These are phyloP conservation scores for Berkeleyomyces rouxiae DNA, from an alignment of 2,329 filamentous ascomycete genomes.

Conservation along the genomic window DNA sequence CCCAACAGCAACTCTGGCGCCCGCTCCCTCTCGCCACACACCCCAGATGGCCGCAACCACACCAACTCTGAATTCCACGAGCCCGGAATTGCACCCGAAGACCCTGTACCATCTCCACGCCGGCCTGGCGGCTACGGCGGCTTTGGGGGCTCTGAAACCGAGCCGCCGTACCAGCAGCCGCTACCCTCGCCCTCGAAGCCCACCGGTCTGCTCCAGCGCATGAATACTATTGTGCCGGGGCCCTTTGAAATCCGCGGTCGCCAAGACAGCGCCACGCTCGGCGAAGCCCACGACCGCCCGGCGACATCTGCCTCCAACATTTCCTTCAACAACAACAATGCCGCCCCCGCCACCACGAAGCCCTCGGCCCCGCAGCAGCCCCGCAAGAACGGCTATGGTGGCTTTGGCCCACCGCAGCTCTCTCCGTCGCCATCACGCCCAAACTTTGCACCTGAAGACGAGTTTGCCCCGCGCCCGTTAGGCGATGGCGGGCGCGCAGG, in stretches of 20 bases:
- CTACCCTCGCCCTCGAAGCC: constrained; percentile 29
- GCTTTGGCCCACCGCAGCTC: constrained; percentile 34
- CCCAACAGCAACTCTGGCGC: constrained; percentile 45
- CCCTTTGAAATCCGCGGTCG: constrained; percentile 39
- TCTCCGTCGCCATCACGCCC: constrained; percentile 17
- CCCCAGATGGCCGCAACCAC: constrained; percentile 30
- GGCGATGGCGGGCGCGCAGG: constrained; percentile 30
- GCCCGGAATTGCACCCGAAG: constrained; percentile 29
- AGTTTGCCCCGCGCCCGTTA: constrained; percentile 23
- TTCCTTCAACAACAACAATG: constrained; percentile 18
- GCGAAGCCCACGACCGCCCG: constrained; percentile 13
- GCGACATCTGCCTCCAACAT: constrained; percentile 21
- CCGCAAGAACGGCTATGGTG: constrained; percentile 39
- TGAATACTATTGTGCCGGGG: constrained; percentile 49
- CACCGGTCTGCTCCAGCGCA: constrained; percentile 36
- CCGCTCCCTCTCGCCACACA: constrained; percentile 45
- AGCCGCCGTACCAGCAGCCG: constrained; percentile 28
- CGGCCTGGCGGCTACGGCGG: constrained; percentile 34
- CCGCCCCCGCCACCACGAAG: constrained; percentile 21
- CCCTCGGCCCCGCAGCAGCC: constrained; percentile 17
- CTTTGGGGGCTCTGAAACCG: constrained; percentile 22
- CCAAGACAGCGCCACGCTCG: constrained; percentile 17
- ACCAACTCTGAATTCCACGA: constrained; percentile 30
- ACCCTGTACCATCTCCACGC: constrained; percentile 25
- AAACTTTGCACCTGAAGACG: constrained; percentile 17